phyloP scores from a whole-genome alignment of 2,329 filamentous ascomycete genomes.

The Mollisia scopiformis region DNA sequence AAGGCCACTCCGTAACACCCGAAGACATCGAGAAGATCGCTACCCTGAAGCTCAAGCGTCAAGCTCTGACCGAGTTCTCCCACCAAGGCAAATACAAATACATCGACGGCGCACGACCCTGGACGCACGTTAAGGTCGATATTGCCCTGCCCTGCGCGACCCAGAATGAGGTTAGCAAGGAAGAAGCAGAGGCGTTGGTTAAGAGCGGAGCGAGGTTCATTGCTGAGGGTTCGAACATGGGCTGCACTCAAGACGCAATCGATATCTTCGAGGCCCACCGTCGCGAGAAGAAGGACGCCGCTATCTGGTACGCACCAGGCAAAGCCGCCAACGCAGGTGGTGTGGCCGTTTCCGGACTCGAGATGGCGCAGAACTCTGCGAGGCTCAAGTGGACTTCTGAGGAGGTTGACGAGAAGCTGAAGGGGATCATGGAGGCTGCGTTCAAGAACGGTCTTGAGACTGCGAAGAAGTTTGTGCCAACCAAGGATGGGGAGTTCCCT shows the following conservation, averaged over 20 bases:
- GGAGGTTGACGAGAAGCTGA: conserved; percentile 90
- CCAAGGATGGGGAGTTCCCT: conserved; percentile 81
- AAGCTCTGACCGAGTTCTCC: conserved; percentile 76
- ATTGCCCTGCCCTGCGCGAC: conserved; percentile 91
- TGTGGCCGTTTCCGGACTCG: conserved; percentile 94
- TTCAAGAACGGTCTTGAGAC: conserved; percentile 90
- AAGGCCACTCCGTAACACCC: conserved; percentile 72
- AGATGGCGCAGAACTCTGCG: conserved; percentile 98
- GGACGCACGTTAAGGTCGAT: conserved; percentile 89
- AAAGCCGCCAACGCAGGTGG: conserved; percentile 98
- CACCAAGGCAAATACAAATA: conserved; percentile 76
- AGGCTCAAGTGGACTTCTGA: conserved; percentile 84
- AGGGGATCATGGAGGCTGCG: conserved; percentile 91
- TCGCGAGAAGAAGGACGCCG: conserved; percentile 65
- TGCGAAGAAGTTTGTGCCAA: conserved; percentile 83
- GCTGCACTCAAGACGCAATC: conserved; percentile 94
- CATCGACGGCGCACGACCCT: conserved; percentile 84
- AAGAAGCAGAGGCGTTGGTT: conserved; percentile 85
- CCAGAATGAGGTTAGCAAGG: conserved; percentile 94
- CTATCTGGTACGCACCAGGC: conserved; percentile 95
- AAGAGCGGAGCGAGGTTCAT: conserved; percentile 79
- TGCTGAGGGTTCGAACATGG: conserved; percentile 99
- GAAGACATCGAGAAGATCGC: conserved; percentile 82
- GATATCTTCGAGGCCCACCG: conserved; percentile 85
- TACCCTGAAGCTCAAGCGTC: conserved; percentile 82